These are phyloP conservation scores for Bolboschoenus planiculmis DNA, from an alignment of 176 grass and related monocot species.

Conservation along the genomic window DNA sequence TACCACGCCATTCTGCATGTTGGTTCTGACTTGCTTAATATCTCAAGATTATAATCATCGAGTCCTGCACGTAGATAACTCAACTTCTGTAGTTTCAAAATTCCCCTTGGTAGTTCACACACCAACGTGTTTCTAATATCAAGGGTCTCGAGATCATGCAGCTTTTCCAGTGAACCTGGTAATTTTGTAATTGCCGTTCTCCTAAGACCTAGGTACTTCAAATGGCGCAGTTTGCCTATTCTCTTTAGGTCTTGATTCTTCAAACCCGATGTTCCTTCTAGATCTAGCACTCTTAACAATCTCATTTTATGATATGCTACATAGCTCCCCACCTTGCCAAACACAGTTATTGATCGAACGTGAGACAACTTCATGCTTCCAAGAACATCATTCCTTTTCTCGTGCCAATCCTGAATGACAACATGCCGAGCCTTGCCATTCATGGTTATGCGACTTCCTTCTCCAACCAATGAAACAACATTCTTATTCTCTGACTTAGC, in stretches of 20 bases:
- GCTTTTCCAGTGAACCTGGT: constrained; percentile 12
- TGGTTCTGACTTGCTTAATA: too few species aligned
- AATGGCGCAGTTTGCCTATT: constrained; percentile 9
- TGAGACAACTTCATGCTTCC: background rate
- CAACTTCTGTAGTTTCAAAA: constrained; percentile 3
- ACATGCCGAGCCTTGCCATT: background rate
- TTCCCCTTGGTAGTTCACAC: background rate
- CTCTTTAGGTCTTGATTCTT: background rate
- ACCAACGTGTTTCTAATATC: constrained; percentile 24
- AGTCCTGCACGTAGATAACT: constrained; percentile 2
- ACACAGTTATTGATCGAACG: constrained; percentile 19
- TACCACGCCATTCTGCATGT: too few species aligned
- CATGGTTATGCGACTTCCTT: background rate
- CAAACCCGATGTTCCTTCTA: background rate
- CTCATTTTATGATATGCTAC: background rate
- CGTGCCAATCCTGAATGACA: background rate
- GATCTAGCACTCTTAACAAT: constrained; percentile 28
- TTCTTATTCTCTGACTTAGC: constrained; percentile 23
- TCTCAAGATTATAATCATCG: background rate
- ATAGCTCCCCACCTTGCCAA: background rate
- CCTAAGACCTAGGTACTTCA: constrained; percentile 30
- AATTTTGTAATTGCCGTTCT: background rate
- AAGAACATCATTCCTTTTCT: background rate
- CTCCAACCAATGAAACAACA: background rate
- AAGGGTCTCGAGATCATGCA: constrained; percentile 23